Percentiles rank a stretch among this genome's conserved stretches.
These are phyloP conservation scores for Fusarium ramigenum DNA, from an alignment of 2,329 filamentous ascomycete genomes.

Conservation along the genomic window DNA sequence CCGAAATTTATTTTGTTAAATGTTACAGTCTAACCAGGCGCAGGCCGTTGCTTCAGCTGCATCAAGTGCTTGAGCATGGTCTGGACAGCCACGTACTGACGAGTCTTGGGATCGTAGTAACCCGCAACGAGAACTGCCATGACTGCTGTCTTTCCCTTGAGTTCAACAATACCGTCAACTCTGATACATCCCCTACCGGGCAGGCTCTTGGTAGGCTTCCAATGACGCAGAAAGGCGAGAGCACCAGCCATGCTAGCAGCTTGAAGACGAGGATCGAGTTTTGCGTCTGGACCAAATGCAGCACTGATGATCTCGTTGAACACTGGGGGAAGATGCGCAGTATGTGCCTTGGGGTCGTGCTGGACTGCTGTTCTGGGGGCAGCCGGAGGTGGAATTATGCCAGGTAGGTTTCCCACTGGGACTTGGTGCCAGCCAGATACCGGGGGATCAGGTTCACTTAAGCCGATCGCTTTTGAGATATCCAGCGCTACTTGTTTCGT, in stretches of 20 bases:
- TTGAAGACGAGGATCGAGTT: conserved; percentile 49
- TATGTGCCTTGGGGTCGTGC: conserved; percentile 36
- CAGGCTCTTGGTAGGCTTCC: conserved; percentile 53
- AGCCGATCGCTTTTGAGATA: conserved; percentile 58
- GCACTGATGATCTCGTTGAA: conserved; percentile 41
- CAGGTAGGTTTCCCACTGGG: conserved; percentile 38
- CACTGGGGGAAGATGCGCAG: conserved; percentile 38
- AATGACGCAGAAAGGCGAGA: conserved; percentile 55
- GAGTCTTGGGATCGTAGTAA: conserved; percentile 66
- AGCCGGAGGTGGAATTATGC: conserved; percentile 32
- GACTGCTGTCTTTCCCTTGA: conserved; percentile 57
- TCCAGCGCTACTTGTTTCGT: conserved; percentile 55
- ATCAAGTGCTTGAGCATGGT: conserved; percentile 56
- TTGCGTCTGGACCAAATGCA: conserved; percentile 43
- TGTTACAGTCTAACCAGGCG: conserved; percentile 38
- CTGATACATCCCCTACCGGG: conserved; percentile 62
- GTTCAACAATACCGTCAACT: conserved; percentile 64
- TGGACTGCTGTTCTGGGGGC: conserved; percentile 38
- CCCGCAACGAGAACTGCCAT: conserved; percentile 62
- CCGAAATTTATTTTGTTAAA: not conserved
- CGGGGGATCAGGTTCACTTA: conserved; percentile 42
- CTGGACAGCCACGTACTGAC: conserved; percentile 54
- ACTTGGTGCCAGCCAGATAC: conserved; percentile 48
- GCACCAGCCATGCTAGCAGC: conserved; percentile 47
- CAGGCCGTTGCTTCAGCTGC: conserved; percentile 52